Percentiles rank a stretch among this genome's conserved stretches.
Evolutionary conservation across 768 basidiomycete genomes (phyloP).

Genomic region (Termitomyces sp.): DNA sequence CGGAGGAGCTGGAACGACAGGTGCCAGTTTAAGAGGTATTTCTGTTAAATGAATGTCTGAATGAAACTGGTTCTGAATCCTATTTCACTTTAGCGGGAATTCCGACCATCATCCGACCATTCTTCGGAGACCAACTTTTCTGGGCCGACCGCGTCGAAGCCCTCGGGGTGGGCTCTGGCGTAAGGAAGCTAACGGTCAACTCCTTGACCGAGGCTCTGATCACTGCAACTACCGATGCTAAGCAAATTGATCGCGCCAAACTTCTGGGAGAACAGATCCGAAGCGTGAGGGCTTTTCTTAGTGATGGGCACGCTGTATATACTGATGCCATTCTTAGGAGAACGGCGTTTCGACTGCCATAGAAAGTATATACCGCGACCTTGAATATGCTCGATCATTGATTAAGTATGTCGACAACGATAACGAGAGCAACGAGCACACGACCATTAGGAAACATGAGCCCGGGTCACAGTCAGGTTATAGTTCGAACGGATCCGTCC

Average conservation of each 20-base stretch:
- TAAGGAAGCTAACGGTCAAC: conserved; percentile 83
- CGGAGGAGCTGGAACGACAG: conserved; percentile 95
- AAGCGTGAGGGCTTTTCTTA: conserved; percentile 39
- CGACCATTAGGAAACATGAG: conserved; percentile 29
- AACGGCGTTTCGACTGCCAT: conserved; percentile 92
- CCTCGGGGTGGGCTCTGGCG: conserved; percentile 82
- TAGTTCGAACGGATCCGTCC: conserved; percentile 51
- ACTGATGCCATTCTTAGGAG: conserved; percentile 49
- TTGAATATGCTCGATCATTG: conserved; percentile 88
- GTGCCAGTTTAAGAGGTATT: conserved; percentile 81
- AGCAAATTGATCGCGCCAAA: conserved; percentile 84
- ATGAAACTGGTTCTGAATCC: neutral
- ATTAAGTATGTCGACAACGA: conserved; percentile 55
- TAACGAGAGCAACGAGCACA: conserved; percentile 29
- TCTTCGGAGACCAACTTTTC: conserved; percentile 98
- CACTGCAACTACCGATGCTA: conserved; percentile 80
- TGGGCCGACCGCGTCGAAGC: conserved; percentile 99
- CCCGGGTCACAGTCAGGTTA: conserved; percentile 40
- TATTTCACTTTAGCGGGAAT: conserved; percentile 59
- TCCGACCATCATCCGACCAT: conserved; percentile 94
- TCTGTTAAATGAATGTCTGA: neutral
- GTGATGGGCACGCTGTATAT: neutral
- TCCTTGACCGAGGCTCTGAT: conserved; percentile 72
- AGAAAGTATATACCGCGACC: conserved; percentile 92
- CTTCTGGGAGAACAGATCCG: conserved; percentile 84